phyloP scores from a whole-genome alignment of 2,329 filamentous ascomycete genomes.

The Colletotrichum salicis region DNA sequence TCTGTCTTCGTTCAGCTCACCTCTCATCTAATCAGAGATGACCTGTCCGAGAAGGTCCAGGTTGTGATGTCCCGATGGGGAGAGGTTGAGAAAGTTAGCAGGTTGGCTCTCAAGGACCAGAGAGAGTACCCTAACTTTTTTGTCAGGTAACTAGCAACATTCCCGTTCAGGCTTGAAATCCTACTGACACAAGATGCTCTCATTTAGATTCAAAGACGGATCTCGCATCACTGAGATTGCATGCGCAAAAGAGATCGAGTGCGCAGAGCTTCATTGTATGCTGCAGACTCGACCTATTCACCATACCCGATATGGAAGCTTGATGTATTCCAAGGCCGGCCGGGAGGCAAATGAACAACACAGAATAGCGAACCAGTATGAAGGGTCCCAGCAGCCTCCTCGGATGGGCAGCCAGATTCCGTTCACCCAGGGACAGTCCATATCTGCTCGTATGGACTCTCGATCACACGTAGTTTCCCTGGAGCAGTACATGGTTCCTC shows the following conservation, averaged over 20 bases:
- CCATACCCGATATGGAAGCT: slow-evolving; percentile 4
- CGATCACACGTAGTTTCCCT: neutral
- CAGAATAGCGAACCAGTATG: neutral
- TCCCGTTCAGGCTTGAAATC: neutral
- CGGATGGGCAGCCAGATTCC: neutral
- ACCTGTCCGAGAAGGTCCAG: neutral
- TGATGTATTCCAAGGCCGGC: neutral
- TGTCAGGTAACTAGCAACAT: neutral
- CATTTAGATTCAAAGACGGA: slow-evolving; percentile 2
- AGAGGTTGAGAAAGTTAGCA: neutral
- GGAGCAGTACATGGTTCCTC: slow-evolving; percentile 3
- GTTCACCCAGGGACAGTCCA: neutral
- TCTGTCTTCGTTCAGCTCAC: neutral
- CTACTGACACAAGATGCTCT: neutral
- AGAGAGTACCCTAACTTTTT: neutral
- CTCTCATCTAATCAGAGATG: neutral
- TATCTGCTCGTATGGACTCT: neutral
- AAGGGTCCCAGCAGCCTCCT: neutral
- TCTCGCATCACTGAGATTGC: slow-evolving; percentile 1
- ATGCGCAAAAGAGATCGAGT: neutral
- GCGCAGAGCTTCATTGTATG: neutral
- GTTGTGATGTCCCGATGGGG: slow-evolving; percentile 13
- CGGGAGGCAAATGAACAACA: neutral
- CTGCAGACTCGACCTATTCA: slow-evolving; percentile 4
- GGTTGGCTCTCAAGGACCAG: neutral